phyloP scores from a whole-genome alignment of 768 basidiomycete genomes.

The Lactarius hatsudake region DNA sequence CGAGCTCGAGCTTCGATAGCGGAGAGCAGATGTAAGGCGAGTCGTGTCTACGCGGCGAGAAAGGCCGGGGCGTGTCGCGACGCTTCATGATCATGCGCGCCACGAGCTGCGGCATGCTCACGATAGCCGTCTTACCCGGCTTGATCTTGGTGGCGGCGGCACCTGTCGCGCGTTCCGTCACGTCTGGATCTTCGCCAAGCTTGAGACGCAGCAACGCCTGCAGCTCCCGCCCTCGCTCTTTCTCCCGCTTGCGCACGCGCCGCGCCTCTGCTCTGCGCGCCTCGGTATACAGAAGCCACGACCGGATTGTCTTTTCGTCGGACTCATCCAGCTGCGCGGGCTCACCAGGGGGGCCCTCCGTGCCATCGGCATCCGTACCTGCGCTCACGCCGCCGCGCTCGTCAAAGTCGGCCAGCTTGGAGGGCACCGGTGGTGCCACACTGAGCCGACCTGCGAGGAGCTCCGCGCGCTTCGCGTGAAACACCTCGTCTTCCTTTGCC shows the following conservation, averaged over 20 bases:
- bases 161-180: constrained; percentile 30
- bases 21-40: constrained; percentile 34
- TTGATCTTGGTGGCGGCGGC: constrained; percentile 12
- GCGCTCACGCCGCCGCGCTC: constrained; percentile 33
- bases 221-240: constrained; percentile 55
- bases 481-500: constrained; percentile 25
- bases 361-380: constrained; percentile 32
- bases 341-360: constrained; percentile 41
- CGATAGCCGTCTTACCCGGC: constrained; percentile 24
- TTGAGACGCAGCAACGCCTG: constrained; percentile 56
- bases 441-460: constrained; percentile 22
- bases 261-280: constrained; percentile 41
- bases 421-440: constrained; percentile 25
- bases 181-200: constrained; percentile 35
- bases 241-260: constrained; percentile 47
- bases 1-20: constrained; percentile 29
- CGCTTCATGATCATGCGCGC: constrained; percentile 49
- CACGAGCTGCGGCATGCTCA: constrained; percentile 42
- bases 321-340: constrained; percentile 31
- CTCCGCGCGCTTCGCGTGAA: constrained; percentile 22
- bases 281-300: constrained; percentile 34
- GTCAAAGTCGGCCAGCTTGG: constrained; percentile 29
- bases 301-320: constrained; percentile 28
- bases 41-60: constrained; percentile 37
- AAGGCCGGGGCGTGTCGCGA: constrained; percentile 39